phyloP scores from a whole-genome alignment of 2,329 filamentous ascomycete species.

The Pseudogymnoascus sp. region DNA sequence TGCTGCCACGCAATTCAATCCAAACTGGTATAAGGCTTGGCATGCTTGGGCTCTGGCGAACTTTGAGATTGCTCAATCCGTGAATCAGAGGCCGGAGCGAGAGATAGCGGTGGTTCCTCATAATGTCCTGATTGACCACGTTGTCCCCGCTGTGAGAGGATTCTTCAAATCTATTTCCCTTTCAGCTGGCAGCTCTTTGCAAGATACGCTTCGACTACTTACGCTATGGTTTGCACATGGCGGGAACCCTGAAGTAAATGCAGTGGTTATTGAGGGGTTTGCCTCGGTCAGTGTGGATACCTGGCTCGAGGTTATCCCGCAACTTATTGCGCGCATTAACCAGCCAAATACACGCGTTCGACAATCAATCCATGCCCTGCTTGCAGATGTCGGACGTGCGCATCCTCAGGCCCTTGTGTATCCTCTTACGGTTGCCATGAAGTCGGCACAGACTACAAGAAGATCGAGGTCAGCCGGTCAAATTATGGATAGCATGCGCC shows the following conservation, averaged over 20 bases:
- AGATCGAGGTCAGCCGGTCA: constrained; percentile 81
- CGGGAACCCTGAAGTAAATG: constrained; percentile 78
- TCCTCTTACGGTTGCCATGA: constrained; percentile 95
- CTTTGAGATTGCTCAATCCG: constrained; percentile 89
- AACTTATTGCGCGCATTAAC: constrained; percentile 94
- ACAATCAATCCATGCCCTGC: constrained; percentile 81
- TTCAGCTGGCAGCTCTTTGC: constrained; percentile 83
- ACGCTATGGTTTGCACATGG: constrained; percentile 97
- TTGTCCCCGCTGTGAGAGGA: constrained; percentile 87
- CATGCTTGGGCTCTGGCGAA: constrained; percentile 97
- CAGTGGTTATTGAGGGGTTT: constrained; percentile 83
- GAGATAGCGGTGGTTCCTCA: constrained; percentile 44
- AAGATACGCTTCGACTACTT: constrained; percentile 86
- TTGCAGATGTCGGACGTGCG: constrained; percentile 85
- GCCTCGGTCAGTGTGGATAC: constrained; percentile 90
- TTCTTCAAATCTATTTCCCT: constrained; percentile 97
- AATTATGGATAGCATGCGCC: constrained; percentile 97
- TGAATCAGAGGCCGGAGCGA: constrained; percentile 35
- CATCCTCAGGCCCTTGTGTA: constrained; percentile 97
- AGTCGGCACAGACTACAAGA: constrained; percentile 73
- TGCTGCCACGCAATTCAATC: constrained; percentile 87
- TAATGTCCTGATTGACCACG: constrained; percentile 71
- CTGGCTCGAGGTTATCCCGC: constrained; percentile 96
- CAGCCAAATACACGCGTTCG: constrained; percentile 86
- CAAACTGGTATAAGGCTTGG: constrained; percentile 98